Evolutionary conservation across 306 rosid species (phyloP), one percentile per base, ranked within the genome.

Genomic region (Geum urbanum): DNA sequence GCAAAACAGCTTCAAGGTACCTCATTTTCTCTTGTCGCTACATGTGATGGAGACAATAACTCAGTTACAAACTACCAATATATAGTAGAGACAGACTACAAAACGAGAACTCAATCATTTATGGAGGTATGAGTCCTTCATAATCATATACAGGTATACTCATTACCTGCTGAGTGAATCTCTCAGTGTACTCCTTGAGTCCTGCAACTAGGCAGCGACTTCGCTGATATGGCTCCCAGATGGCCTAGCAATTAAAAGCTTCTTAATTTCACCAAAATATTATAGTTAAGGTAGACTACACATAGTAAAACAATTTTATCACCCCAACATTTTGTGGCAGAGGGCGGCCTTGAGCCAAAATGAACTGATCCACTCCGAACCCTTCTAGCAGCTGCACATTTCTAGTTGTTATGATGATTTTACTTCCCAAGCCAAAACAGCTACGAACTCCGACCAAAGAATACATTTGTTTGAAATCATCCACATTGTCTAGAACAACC

Each of bases 401-500:
- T 50, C 45, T 74, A 8, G 61, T 65, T 0, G 78, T 74, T 46
- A 74, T 57, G 67, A 74, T 74, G 61, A 74, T 67, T 40, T 74
- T 74, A 66, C 72, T 74, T 66, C 72, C 71, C 48, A 32, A 2
- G 16, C 77, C 77, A 56, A 73, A 73, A 63, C 27, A 66, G 6
- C 16, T 35, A 5, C 68, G 41, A 0, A 8, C 51, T 49, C 78
- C 60, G 19, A 56, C 14, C 14, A 74, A 18, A 35, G 52, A 66
- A 66, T 57, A 15, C 2, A 70, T 6, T 45, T 76, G 75, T 2
- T 32, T 46, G 39, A 53, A 14, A 54, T 69, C 20, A 54, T 76
- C 75, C 56, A 70, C 46, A 39, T 55, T 47, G 44, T 74, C 78
- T 5, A 56, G 50, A 56, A 74, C 67, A 67, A 74, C 5, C 2